Evolutionary conservation across 768 basidiomycete genomes (phyloP).

Genomic region (Boletus fagicola): DNA sequence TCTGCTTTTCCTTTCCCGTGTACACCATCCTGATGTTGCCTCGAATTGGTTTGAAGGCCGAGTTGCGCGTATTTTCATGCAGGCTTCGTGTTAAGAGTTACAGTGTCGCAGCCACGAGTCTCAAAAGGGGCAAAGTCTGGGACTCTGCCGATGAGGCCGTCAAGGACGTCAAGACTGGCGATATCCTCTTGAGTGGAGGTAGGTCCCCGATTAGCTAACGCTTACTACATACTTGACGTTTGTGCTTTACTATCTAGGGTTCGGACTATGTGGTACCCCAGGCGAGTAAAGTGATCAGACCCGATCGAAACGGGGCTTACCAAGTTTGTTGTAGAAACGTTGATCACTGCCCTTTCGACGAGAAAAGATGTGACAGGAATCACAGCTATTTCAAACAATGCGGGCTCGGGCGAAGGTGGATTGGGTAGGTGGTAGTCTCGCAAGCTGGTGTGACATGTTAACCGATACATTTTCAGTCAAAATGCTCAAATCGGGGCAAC

Average conservation of each 20-base stretch:
- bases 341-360: conserved; percentile 70
- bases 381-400: conserved; percentile 85
- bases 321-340: conserved; percentile 52
- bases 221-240: neutral
- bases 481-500: conserved; percentile 67
- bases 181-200: conserved; percentile 79
- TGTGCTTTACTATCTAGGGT: conserved; percentile 52
- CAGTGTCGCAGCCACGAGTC: conserved; percentile 6
- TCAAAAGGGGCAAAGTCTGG: conserved; percentile 60
- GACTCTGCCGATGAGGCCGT: conserved; percentile 76
- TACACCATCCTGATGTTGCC: conserved; percentile 4
- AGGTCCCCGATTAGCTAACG: conserved; percentile 32
- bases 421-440: conserved; percentile 46
- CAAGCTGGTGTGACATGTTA: neutral
- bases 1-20: neutral
- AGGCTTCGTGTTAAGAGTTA: conserved; percentile 3
- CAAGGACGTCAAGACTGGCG: conserved; percentile 76
- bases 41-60: conserved; percentile 5
- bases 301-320: neutral
- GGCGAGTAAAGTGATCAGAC: conserved; percentile 39
- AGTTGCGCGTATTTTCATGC: conserved; percentile 4
- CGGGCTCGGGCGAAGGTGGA: conserved; percentile 65
- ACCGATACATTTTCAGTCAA: conserved; percentile 45
- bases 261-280: conserved; percentile 85
- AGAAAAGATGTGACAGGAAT: conserved; percentile 67